Conservation (phyloP, 2,329 filamentous ascomycete genomes). For the Fusarium oligoseptatum region DNA sequence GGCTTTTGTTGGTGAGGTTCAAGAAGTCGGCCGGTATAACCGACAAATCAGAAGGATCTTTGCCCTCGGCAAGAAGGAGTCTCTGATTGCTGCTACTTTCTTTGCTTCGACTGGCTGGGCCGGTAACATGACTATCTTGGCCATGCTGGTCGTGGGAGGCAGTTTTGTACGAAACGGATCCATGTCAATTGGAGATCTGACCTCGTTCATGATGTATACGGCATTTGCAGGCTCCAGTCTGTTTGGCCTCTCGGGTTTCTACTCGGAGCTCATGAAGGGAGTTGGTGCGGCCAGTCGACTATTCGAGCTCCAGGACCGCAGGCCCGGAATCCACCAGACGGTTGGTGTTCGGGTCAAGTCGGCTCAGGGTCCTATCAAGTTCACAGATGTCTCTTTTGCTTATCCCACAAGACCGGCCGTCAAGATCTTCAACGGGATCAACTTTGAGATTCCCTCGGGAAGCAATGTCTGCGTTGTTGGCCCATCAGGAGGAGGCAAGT, state of each 20-base stretch:
- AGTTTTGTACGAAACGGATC: conserved; percentile 88
- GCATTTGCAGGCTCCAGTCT: conserved; percentile 88
- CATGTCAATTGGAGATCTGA: conserved; percentile 92
- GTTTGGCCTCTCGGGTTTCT: conserved; percentile 95
- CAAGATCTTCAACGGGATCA: conserved; percentile 87
- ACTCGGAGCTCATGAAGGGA: conserved; percentile 98
- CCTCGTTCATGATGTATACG: conserved; percentile 98
- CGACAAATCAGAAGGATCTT: conserved; percentile 94
- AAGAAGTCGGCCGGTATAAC: conserved; percentile 93
- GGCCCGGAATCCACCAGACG: conserved; percentile 88
- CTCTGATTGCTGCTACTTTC: conserved; percentile 90
- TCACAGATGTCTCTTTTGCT: conserved; percentile 86
- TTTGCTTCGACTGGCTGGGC: conserved; percentile 89
- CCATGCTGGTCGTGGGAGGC: conserved; percentile 90
- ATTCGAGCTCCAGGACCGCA: conserved; percentile 94
- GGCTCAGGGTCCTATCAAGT: conserved; percentile 89
- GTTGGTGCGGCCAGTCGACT: conserved; percentile 96
- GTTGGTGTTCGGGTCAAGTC: conserved; percentile 83
- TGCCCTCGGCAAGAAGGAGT: conserved; percentile 86
- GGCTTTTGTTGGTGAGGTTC: conserved; percentile 92
- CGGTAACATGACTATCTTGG: conserved; percentile 96
- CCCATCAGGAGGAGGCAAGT: conserved; percentile 95
- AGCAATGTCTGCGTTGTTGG: conserved; percentile 97
- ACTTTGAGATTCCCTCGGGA: conserved; percentile 92
- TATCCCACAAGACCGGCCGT: conserved; percentile 96